Conservation (phyloP, 345 rosid genomes). For the Corchorus capsularis region DNA sequence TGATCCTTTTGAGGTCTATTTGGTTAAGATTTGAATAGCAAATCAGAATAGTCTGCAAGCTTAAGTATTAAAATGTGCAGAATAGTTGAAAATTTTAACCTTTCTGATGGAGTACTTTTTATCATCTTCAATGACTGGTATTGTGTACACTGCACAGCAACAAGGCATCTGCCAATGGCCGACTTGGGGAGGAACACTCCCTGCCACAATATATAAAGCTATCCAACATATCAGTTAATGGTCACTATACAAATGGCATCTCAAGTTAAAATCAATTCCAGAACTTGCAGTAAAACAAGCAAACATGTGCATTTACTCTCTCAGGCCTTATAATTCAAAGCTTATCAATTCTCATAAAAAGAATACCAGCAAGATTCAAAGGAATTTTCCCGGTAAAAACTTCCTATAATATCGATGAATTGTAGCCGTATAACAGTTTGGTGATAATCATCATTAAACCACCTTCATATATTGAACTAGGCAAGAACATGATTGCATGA, state of each 20-base stretch:
- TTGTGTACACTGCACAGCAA: background rate
- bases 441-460: background rate
- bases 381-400: background rate
- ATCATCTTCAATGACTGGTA: background rate
- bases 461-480: background rate
- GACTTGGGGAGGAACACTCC: background rate
- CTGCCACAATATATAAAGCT: background rate
- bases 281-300: background rate
- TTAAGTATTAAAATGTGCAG: background rate
- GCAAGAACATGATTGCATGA: background rate
- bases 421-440: background rate
- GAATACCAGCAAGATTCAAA: background rate
- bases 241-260: background rate
- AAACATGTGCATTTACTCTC: background rate
- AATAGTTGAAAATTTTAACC: too few species aligned
- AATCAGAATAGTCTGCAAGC: conserved; percentile 15
- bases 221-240: conserved; percentile 1
- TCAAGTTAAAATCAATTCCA: background rate
- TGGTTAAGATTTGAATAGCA: conserved; percentile 7
- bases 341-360: background rate
- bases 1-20: background rate
- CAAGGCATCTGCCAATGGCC: background rate
- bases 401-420: background rate
- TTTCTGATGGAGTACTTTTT: background rate
- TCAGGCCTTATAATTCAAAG: background rate